These are phyloP conservation scores for Aspergillus avenaceus DNA, from an alignment of 495 filamentous ascomycete species.

Conservation along the genomic window DNA sequence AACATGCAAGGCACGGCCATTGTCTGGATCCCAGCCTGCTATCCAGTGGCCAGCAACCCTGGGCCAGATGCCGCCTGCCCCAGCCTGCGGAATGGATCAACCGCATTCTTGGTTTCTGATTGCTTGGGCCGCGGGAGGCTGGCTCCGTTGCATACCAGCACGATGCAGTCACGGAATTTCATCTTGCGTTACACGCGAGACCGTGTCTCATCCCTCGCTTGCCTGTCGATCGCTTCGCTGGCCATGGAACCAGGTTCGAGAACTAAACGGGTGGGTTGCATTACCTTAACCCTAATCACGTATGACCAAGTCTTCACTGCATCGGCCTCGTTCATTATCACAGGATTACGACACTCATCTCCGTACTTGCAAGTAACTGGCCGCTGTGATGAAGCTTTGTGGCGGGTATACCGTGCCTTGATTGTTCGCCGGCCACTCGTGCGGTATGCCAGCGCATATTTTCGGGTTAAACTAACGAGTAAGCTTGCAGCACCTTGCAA, in stretches of 20 bases:
- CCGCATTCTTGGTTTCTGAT: neutral
- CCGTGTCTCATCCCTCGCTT: constrained; percentile 14
- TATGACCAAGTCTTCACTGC: neutral
- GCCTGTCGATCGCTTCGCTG: constrained; percentile 9
- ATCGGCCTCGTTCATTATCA: neutral
- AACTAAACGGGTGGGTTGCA: constrained; percentile 7
- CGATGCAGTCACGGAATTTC: neutral
- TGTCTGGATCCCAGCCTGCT: neutral
- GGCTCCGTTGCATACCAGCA: neutral
- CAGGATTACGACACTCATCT: neutral
- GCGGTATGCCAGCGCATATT: constrained; percentile 13
- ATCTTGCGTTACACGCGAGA: neutral
- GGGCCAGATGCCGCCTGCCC: neutral
- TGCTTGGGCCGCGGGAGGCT: neutral
- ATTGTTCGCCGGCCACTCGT: constrained; percentile 4
- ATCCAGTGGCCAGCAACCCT: neutral
- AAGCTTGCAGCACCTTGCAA: constrained; percentile 10
- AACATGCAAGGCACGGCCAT: constrained; percentile 21
- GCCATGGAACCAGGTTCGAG: neutral
- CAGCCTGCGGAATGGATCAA: constrained; percentile 30
- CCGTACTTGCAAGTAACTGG: neutral
- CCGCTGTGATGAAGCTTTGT: neutral
- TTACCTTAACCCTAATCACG: too few species aligned
- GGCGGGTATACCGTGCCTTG: neutral
- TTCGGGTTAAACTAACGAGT: constrained; percentile 1